Percentiles rank a stretch among this genome's conserved stretches.
phyloP scores from a whole-genome alignment of 2,329 filamentous ascomycete species.

The Colletotrichum incanum region DNA sequence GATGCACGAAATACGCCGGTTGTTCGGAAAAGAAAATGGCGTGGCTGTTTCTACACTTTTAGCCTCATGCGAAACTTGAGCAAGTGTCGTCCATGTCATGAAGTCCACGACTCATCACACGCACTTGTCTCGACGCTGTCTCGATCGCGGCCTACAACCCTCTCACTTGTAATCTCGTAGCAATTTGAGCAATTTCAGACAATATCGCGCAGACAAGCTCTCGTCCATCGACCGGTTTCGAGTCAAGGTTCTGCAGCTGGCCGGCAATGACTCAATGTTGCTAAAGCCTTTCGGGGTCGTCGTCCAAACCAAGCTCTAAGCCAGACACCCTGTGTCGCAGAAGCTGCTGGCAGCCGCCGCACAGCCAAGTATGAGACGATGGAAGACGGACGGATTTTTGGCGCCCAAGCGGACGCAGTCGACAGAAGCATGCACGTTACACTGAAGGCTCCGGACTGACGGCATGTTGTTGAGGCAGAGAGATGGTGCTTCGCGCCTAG shows the following conservation, averaged over 20 bases:
- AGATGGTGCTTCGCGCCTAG: neutral
- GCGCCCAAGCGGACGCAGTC: neutral
- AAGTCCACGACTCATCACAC: constrained; percentile 23
- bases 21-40: neutral
- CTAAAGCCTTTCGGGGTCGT: constrained; percentile 10
- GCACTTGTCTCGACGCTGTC: neutral
- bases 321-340: constrained; percentile 28
- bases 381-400: neutral
- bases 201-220: constrained; percentile 7
- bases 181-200: neutral
- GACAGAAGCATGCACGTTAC: neutral
- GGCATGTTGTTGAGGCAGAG: no score
- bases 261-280: constrained; percentile 25
- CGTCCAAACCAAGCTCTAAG: constrained; percentile 28
- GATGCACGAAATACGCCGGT: constrained; percentile 18
- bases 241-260: constrained; percentile 19
- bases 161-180: neutral
- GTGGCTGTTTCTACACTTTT: constrained; percentile 19
- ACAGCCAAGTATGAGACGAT: constrained; percentile 16
- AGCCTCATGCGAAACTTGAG: constrained; percentile 26
- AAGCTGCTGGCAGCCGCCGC: constrained; percentile 21
- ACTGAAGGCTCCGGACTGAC: neutral
- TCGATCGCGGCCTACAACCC: neutral
- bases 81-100: constrained; percentile 25
- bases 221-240: constrained; percentile 3